Conservation (phyloP, 164 flowering plant species). For the Taxillus chinensis region DNA sequence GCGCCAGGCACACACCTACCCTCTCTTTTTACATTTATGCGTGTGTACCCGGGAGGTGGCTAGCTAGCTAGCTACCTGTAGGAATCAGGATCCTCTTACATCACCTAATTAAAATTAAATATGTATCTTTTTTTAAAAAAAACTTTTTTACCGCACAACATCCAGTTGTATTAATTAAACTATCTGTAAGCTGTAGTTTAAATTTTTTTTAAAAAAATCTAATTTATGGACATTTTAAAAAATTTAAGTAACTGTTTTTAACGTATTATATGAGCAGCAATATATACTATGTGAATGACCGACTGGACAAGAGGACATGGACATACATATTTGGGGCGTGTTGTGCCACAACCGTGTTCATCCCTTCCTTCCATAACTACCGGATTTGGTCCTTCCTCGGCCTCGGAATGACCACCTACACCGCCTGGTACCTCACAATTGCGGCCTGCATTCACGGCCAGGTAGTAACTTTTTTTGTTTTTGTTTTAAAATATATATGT, state of each 20-base stretch:
- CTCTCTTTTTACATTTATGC: too few species aligned
- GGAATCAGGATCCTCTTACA: too few species aligned
- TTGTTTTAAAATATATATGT: not conserved
- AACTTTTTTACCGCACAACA: too few species aligned
- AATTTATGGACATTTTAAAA: too few species aligned
- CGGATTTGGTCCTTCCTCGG: slow-evolving; percentile 18
- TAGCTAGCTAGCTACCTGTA: too few species aligned
- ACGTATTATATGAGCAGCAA: not conserved
- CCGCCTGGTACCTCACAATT: slow-evolving; percentile 18
- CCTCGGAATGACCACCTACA: slow-evolving; percentile 20
- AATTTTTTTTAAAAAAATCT: too few species aligned
- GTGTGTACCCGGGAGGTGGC: too few species aligned
- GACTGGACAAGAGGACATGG: slow-evolving; percentile 11
- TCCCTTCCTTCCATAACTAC: slow-evolving; percentile 14
- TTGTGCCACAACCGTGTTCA: slow-evolving; percentile 10
- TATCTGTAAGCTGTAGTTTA: too few species aligned
- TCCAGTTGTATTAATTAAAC: too few species aligned
- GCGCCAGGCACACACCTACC: not conserved
- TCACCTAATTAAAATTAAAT: too few species aligned
- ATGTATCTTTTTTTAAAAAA: too few species aligned
- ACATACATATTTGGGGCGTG: slow-evolving; percentile 12
- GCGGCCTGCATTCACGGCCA: slow-evolving; percentile 14
- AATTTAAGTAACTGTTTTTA: too few species aligned
- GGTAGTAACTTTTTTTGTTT: slow-evolving; percentile 3
- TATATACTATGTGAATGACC: slow-evolving; percentile 10